Percentiles rank a stretch among this genome's conserved stretches.
phyloP scores from a whole-genome alignment of 1,284 basidiomycete species.

The Microbotryum lychnidis-dioicae region DNA sequence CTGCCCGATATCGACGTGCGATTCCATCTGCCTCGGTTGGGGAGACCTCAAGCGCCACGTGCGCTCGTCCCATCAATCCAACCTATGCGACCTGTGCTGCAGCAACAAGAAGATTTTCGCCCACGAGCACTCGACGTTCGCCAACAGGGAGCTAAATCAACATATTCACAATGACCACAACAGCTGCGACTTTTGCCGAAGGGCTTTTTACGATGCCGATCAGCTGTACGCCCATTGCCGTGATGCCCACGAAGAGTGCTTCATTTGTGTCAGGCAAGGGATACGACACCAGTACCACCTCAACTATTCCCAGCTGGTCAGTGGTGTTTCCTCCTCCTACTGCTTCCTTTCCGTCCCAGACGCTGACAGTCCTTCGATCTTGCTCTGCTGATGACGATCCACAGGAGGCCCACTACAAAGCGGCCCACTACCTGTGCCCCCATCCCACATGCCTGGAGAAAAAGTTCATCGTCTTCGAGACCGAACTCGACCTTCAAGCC shows the following conservation, averaged over 20 bases:
- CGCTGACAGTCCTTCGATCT: conserved; percentile 7
- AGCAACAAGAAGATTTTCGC: conserved; percentile 87
- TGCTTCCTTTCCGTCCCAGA: conserved; percentile 2
- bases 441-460: conserved; percentile 66
- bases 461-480: conserved; percentile 92
- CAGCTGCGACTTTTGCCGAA: conserved; percentile 76
- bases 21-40: conserved; percentile 80
- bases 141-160: conserved; percentile 50
- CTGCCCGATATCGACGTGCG: conserved; percentile 50
- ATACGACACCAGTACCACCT: conserved; percentile 70
- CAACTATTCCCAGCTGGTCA: conserved; percentile 42
- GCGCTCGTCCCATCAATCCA: conserved; percentile 61
- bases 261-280: conserved; percentile 73
- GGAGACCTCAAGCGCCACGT: conserved; percentile 74
- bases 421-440: conserved; percentile 66
- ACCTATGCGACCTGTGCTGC: conserved; percentile 85
- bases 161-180: conserved; percentile 61
- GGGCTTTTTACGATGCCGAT: conserved; percentile 83
- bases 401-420: conserved; percentile 36
- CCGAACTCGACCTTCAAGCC: conserved; percentile 78
- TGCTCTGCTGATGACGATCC: conserved; percentile 36
- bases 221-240: conserved; percentile 93
- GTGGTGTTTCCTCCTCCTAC: background rate
- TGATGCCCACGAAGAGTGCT: conserved; percentile 91
- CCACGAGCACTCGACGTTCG: conserved; percentile 86